Conservation (phyloP, 2,329 filamentous ascomycete genomes). For the Fusarium sp. region DNA sequence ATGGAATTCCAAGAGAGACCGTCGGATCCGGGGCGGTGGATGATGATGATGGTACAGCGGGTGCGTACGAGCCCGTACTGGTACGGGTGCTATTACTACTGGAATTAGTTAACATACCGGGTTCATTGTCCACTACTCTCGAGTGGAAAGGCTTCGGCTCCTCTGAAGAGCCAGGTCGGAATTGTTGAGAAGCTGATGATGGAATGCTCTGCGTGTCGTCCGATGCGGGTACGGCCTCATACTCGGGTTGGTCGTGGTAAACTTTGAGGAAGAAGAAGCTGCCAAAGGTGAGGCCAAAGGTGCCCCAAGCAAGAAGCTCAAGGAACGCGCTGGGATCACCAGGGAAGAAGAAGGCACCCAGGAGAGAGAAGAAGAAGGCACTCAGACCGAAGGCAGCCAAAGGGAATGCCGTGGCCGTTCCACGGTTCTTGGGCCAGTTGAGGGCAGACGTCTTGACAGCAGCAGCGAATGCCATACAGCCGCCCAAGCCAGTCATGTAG, state of each 20-base stretch:
- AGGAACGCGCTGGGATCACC: conserved; percentile 86
- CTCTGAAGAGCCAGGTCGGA: conserved; percentile 57
- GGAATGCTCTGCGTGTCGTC: conserved; percentile 34
- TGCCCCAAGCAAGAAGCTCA: conserved; percentile 82
- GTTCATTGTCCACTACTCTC: conserved; percentile 63
- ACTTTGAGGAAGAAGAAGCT: conserved; percentile 89
- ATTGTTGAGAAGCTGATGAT: conserved; percentile 50
- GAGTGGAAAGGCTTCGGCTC: conserved; percentile 55
- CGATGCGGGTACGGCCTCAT: conserved; percentile 65
- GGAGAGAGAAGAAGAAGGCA: conserved; percentile 92
- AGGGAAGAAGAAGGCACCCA: conserved; percentile 82
- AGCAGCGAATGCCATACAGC: conserved; percentile 90
- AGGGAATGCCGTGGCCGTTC: conserved; percentile 94
- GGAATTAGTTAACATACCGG: conserved; percentile 69
- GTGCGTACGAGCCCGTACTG: conserved; percentile 40
- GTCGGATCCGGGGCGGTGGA: conserved; percentile 34
- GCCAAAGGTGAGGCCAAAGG: conserved; percentile 77
- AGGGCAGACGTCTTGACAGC: conserved; percentile 87
- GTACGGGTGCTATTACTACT: conserved; percentile 50
- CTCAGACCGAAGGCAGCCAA: conserved; percentile 93
- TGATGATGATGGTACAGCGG: conserved; percentile 37
- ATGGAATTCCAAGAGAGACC: conserved; percentile 43
- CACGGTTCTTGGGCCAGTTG: conserved; percentile 91
- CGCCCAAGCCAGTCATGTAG: conserved; percentile 87
- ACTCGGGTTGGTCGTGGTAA: conserved; percentile 67